Base-by-base conservation (phyloP, 139 green algal genomes). In the Chloropicon primus region DNA sequence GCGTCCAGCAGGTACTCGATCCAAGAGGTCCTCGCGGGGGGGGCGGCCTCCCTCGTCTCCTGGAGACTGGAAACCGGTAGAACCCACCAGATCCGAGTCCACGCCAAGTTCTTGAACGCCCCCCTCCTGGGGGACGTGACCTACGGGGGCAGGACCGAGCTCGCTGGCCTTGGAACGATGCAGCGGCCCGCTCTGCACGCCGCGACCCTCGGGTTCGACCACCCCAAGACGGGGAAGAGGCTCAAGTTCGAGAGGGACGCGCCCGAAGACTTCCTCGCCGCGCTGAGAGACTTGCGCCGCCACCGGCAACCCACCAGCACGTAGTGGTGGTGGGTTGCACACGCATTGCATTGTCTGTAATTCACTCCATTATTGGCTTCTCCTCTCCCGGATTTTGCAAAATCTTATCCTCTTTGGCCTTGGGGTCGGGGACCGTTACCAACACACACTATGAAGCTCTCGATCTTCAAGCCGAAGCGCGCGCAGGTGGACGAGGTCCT, bases 21-120 rank as follows among this genome's bases (percentile, higher is more conserved):
- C 27, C 28, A 92, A 27, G 78, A 92, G 74, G 25, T 72, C 54
- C 74, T 97, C 41, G 91, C 84, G 2, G 89, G 79, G 21, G 92
- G 92, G 0, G 85, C 28, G 0, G 91, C 91, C 2, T 87, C 90
- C 2, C 73, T 98, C 25, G 89, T 97, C 17, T 75, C 91, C 76
- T 99, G 95, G 94, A 87, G 84, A 74, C 86, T 99, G 2, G 88
- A 96, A 25, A 98, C 93, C 0, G 95, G 95, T 27, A 84, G 95
- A 26, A 99, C 95, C 2, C 95, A 99, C 79, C 95, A 99, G 84
- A 97, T 97, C 73, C 85, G 28, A 1, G 78, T 29, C 22, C 92
- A 97, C 80, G 88, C 92, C 23, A 87, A 88, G 85, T 88, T 74
- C 76, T 79, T 26, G 82, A 83, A 25, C 82, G 86, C 78, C 73